phyloP scores from a whole-genome alignment of 495 filamentous ascomycete genomes.

The Hypoxylon lenormandii region DNA sequence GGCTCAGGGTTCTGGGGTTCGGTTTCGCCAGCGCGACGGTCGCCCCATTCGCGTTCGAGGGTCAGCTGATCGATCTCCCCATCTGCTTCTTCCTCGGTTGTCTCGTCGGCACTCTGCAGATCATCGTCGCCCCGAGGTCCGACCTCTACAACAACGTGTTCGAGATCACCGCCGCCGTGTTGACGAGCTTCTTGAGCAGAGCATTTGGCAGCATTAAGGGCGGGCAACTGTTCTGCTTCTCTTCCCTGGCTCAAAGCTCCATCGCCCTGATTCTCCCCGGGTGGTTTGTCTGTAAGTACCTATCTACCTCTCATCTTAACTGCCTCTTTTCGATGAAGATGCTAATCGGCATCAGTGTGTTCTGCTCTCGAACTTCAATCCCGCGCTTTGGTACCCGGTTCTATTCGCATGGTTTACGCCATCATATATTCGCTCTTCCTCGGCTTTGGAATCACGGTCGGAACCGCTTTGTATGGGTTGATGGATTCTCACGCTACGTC shows the following conservation, averaged over 20 bases:
- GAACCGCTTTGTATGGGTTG: conserved; percentile 87
- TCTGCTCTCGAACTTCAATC: conserved; percentile 90
- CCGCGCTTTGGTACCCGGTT: conserved; percentile 85
- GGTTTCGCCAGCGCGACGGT: conserved; percentile 80
- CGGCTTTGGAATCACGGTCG: conserved; percentile 96
- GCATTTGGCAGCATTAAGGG: conserved; percentile 85
- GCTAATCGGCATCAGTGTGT: conserved; percentile 54
- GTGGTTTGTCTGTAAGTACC: conserved; percentile 72
- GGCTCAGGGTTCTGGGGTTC: conserved; percentile 83
- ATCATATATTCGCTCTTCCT: conserved; percentile 96
- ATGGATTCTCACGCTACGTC: conserved; percentile 80
- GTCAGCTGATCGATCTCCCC: conserved; percentile 86
- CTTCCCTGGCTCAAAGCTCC: conserved; percentile 86
- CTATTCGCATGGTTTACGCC: conserved; percentile 94
- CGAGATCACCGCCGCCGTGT: conserved; percentile 85
- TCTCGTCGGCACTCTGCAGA: conserved; percentile 82
- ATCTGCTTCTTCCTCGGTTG: conserved; percentile 87
- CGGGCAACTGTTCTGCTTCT: conserved; percentile 86
- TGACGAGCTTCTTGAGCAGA: conserved; percentile 89
- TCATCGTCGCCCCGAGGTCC: conserved; percentile 80
- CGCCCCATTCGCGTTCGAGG: conserved; percentile 93
- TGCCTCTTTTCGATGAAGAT: not conserved
- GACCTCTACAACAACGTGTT: conserved; percentile 89
- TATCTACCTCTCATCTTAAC: not conserved
- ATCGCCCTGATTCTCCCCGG: conserved; percentile 94